Base-by-base conservation (phyloP, 148 eudicot genomes). In the Hydrangea macrophylla region DNA sequence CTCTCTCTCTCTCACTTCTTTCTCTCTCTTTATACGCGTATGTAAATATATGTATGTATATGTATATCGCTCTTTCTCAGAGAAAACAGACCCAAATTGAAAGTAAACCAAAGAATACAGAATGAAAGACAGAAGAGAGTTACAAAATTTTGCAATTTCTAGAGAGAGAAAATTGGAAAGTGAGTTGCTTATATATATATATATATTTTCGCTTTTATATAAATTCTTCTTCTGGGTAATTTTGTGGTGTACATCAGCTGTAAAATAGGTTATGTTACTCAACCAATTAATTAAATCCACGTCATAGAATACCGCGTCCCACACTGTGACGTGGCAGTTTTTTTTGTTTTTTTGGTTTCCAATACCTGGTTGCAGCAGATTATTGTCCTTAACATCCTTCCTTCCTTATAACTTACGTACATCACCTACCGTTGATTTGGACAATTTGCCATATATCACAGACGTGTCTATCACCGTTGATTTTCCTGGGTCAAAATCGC, bases 241-340 rank as follows among this genome's bases (percentile, higher is more conserved):
- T 13, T 18, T 22, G 45, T 17, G 73, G 58, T 69, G 73, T 64
- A 30, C 39, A 58, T 58, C 73, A 45, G 73, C 42, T 69, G n/a
- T 58, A 20, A 22, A 26, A 5, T 6, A n/a, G 35, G 3, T 25
- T 27, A 33, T 3, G 25, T 8, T 1, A 18, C 5, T 4, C 17
- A 31, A 36, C 62, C 50, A 68, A 55, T 37, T 31, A 10, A 1
- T 3, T 10, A 18, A 2, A 24, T 15, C 53, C 61, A 55, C 36
- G 24, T 33, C 13, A 55, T 9, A 17, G 20, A 10, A 13, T 2
- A 2, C 32, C 23, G 44, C 11, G 62, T 6, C 0, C n/a, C 36
- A 1, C 6, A 36, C 7, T 24, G 2, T 40, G 67, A 62, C 33
- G 23, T 26, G 33, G 42, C 53, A 7, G 54, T 15, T 10, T 20